Base-by-base conservation (phyloP, 768 basidiomycete genomes). In the Clitopilus passeckerianus region DNA sequence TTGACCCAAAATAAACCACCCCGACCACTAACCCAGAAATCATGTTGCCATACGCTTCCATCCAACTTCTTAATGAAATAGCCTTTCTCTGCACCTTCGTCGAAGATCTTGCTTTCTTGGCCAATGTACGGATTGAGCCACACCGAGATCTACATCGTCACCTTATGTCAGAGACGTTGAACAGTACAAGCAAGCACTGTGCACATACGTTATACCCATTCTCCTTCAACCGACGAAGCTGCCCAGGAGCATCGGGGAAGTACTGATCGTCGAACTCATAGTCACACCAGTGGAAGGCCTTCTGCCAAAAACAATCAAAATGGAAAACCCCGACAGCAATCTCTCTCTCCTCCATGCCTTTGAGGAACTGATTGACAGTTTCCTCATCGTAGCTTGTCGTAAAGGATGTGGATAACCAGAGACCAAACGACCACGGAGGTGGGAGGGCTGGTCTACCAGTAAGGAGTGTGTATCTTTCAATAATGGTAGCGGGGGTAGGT, bases 361-460 rank as follows among this genome's bases (percentile, higher is more conserved):
- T 63, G 5, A 82, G 68, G 66, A 80, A 80, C 34, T 69, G 61
- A 6, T 72, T 73, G 34, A 82, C 78, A 1, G 80, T 82, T 43
- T 71, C 65, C 63, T 77, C 72, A 59, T 77, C 72, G 63, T 80
- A 80, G 22, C 70, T 68, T 0, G 79, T 81, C 1, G 77, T 75
- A 67, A 81, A 82, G 1, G 77, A 79, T 0, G 80, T 80, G 12
- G 78, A 75, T 7, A 81, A 69, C 75, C 77, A 81, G 14, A 81
- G 75, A 37, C 77, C 76, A 64, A 79, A 81, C 5, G 79, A 74
- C 79, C 80, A 80, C 0, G 75, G 70, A 12, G 80, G 80, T 10
- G 80, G 80, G 16, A 81, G 72, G 1, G 73, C 74, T 30, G 77
- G 75, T 14, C 74, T 72, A 14, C 76, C 76, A n/a, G 72, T 75